Conservation (phyloP, 495 filamentous ascomycete species). For the Penicillium parvum region DNA sequence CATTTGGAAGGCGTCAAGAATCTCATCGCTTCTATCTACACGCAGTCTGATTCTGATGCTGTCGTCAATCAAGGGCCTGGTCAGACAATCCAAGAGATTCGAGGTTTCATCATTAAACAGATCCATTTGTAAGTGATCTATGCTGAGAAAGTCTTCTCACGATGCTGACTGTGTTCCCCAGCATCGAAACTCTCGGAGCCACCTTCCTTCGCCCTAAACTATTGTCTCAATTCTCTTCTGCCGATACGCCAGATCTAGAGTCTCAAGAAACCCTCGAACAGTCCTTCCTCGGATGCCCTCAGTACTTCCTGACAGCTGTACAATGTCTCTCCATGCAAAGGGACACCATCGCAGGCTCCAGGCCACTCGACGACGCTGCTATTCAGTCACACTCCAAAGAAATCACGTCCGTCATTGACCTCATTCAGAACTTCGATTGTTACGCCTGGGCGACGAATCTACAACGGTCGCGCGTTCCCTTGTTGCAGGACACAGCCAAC, state of each 20-base stretch:
- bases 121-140: constrained; percentile 21
- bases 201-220: constrained; percentile 42
- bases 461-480: constrained; percentile 28
- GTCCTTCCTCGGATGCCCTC: constrained; percentile 41
- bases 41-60: constrained; percentile 12
- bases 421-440: constrained; percentile 30
- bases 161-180: constrained; percentile 13
- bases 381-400: constrained; percentile 9
- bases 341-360: constrained; percentile 24
- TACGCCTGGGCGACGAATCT: constrained; percentile 29
- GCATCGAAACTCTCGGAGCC: constrained; percentile 38
- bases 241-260: constrained; percentile 11
- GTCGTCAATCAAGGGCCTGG: constrained; percentile 14
- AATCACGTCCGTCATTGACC: constrained; percentile 16
- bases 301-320: constrained; percentile 32
- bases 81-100: constrained; percentile 26
- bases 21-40: constrained; percentile 30
- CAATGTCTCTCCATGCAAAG: constrained; percentile 30
- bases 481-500: constrained; percentile 16
- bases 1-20: constrained; percentile 49
- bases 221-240: constrained; percentile 20
- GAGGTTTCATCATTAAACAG: constrained; percentile 26
- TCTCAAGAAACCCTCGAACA: constrained; percentile 28
- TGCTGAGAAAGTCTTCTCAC: background rate
- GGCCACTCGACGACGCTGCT: background rate